Conservation (phyloP, 345 rosid genomes). For the Gossypium australe region DNA sequence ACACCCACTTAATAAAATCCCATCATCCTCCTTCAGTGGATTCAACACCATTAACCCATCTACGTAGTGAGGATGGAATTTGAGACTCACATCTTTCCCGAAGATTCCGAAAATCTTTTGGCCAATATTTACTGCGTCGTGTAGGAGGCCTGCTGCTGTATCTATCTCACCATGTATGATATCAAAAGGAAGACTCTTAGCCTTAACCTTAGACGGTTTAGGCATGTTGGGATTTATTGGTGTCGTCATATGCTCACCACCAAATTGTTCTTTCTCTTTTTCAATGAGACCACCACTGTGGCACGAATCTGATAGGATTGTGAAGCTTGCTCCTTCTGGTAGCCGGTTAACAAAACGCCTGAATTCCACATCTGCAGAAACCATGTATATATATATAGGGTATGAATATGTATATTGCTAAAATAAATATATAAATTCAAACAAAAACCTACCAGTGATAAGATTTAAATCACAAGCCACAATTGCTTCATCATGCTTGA, state of each 20-base stretch:
- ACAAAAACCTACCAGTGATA: neutral
- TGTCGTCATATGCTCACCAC: constrained; percentile 19
- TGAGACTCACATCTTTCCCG: constrained; percentile 19
- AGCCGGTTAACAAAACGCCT: constrained; percentile 57
- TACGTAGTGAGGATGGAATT: constrained; percentile 20
- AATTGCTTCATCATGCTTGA: neutral
- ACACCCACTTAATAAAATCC: constrained; percentile 68
- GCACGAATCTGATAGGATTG: constrained; percentile 83
- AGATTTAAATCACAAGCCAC: neutral
- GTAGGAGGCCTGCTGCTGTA: neutral
- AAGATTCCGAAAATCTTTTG: neutral
- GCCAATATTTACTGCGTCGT: neutral
- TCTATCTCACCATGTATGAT: constrained; percentile 38
- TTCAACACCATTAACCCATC: neutral
- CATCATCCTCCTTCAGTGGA: constrained; percentile 34
- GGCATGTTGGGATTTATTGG: neutral
- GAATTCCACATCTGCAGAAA: neutral
- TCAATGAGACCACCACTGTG: constrained; percentile 87
- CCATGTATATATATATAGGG: too few species aligned
- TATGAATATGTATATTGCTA: neutral
- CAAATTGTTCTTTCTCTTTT: constrained; percentile 75
- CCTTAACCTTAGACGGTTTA: constrained; percentile 5
- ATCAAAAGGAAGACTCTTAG: constrained; percentile 27
- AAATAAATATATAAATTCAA: too few species aligned
- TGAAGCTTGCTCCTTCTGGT: constrained; percentile 63